These are phyloP conservation scores for Neoboletus subvelutipes DNA, from an alignment of 768 basidiomycete species.

Conservation along the genomic window DNA sequence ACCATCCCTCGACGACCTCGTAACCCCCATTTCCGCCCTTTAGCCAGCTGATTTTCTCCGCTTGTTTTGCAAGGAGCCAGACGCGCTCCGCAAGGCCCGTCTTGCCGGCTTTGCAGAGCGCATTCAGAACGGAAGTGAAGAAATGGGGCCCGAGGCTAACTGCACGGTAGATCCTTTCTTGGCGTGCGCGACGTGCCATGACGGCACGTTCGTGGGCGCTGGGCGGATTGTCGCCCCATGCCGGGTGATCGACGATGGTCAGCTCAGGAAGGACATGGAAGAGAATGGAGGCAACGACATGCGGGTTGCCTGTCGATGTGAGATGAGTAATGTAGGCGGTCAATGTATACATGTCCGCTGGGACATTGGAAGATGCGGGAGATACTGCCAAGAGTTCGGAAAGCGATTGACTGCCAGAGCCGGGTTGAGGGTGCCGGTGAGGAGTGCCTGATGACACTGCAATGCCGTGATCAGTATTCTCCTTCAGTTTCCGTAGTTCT, in stretches of 20 bases:
- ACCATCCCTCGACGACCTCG: conserved; percentile 50
- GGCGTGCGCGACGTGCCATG: conserved; percentile 25
- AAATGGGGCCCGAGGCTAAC: conserved; percentile 57
- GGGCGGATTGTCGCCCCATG: conserved; percentile 33
- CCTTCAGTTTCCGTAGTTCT: conserved; percentile 29
- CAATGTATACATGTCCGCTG: conserved; percentile 48
- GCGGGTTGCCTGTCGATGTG: conserved; percentile 46
- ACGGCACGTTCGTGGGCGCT: conserved; percentile 24
- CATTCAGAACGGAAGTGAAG: conserved; percentile 59
- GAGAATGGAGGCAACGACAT: conserved; percentile 47
- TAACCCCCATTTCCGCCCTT: conserved; percentile 19
- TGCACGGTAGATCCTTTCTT: conserved; percentile 41
- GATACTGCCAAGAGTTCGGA: conserved; percentile 14
- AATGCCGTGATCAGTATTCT: conserved; percentile 27
- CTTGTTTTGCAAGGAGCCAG: conserved; percentile 60
- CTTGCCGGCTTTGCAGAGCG: conserved; percentile 54
- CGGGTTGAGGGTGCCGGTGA: neutral
- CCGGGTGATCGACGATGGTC: conserved; percentile 37
- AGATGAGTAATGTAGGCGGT: conserved; percentile 54
- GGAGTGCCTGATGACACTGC: conserved; percentile 11
- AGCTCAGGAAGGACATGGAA: conserved; percentile 58
- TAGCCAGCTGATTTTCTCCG: conserved; percentile 55
- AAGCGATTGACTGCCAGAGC: conserved; percentile 3
- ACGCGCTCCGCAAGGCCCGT: conserved; percentile 60
- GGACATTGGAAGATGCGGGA: conserved; percentile 16